A percentile compares a stretch with the other conserved stretches of the same genome.
phyloP scores from a whole-genome alignment of 768 basidiomycete genomes.

The Rubroboletus pulcherrimus region DNA sequence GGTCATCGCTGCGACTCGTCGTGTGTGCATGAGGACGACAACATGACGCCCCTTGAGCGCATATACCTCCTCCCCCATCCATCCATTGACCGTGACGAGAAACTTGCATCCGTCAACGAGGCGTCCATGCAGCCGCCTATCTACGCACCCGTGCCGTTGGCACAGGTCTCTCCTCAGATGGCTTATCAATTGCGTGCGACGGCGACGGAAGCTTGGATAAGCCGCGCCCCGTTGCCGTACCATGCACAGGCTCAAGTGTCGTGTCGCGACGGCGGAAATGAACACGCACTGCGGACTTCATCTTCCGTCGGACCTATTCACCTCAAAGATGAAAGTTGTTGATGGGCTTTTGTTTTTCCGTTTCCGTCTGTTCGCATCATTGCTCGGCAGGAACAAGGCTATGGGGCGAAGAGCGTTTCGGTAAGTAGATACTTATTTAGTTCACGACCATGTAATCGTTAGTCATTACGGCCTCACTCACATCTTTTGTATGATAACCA shows the following conservation, averaged over 20 bases:
- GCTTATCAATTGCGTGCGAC: conserved; percentile 48
- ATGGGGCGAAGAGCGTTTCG: background rate
- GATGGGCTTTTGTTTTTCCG: background rate
- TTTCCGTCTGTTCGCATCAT: background rate
- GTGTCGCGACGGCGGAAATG: conserved; percentile 1
- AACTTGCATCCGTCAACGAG: conserved; percentile 1
- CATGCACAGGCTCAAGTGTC: background rate
- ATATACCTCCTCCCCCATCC: conserved; percentile 56
- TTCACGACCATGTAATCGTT: conserved; percentile 1
- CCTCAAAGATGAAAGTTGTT: conserved; percentile 12
- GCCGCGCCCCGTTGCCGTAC: conserved; percentile 10
- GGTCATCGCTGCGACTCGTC: conserved; percentile 23
- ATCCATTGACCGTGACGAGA: conserved; percentile 8
- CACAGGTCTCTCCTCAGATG: conserved; percentile 49
- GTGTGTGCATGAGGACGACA: conserved; percentile 18
- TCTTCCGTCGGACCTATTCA: conserved; percentile 20
- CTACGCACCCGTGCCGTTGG: conserved; percentile 69
- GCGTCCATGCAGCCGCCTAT: conserved; percentile 26
- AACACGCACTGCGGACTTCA: background rate
- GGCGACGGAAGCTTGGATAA: conserved; percentile 69
- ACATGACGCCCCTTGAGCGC: conserved; percentile 43
- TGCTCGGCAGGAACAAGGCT: background rate
- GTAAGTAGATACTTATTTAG: background rate
- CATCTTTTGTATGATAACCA: conserved; percentile 11
- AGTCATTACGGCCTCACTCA: conserved; percentile 1